phyloP scores from a whole-genome alignment of 352 stramenopile genomes.

The Pythium oligandrum region DNA sequence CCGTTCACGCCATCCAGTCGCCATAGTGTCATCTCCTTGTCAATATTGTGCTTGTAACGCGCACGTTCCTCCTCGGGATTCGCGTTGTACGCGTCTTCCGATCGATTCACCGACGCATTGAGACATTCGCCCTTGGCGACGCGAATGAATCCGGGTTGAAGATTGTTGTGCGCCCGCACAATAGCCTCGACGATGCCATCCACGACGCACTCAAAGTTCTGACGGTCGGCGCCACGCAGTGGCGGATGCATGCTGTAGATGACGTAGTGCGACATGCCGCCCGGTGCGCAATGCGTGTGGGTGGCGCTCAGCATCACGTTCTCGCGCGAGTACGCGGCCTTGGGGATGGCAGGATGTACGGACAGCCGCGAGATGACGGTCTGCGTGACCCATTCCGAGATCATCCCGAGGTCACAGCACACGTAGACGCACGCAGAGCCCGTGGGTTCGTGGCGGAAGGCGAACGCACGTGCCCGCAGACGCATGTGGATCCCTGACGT shows the following conservation, averaged over 20 bases:
- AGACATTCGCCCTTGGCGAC: conserved; percentile 62
- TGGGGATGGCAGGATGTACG: conserved; percentile 33
- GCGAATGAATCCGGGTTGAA: conserved; percentile 58
- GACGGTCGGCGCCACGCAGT: conserved; percentile 56
- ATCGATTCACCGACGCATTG: conserved; percentile 86
- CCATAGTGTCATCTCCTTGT: conserved; percentile 92
- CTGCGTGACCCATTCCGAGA: conserved; percentile 86
- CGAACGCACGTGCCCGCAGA: conserved; percentile 76
- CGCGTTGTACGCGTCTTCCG: conserved; percentile 82
- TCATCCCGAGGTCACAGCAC: conserved; percentile 85
- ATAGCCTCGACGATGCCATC: conserved; percentile 84
- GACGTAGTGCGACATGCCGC: conserved; percentile 90
- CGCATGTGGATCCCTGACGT: conserved; percentile 86
- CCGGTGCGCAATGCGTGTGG: conserved; percentile 89
- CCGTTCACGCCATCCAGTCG: conserved; percentile 77
- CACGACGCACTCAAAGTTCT: conserved; percentile 91
- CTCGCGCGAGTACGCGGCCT: conserved; percentile 44
- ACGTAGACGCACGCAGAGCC: conserved; percentile 73
- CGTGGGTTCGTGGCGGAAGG: conserved; percentile 40
- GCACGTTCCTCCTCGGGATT: conserved; percentile 82
- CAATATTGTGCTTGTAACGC: conserved; percentile 80
- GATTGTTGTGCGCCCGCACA: conserved; percentile 66
- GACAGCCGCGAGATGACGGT: conserved; percentile 62
- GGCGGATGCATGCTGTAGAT: conserved; percentile 87
- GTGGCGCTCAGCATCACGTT: conserved; percentile 90